Conservation (phyloP, 2,329 filamentous ascomycete genomes). For the Xylaria sp. region DNA sequence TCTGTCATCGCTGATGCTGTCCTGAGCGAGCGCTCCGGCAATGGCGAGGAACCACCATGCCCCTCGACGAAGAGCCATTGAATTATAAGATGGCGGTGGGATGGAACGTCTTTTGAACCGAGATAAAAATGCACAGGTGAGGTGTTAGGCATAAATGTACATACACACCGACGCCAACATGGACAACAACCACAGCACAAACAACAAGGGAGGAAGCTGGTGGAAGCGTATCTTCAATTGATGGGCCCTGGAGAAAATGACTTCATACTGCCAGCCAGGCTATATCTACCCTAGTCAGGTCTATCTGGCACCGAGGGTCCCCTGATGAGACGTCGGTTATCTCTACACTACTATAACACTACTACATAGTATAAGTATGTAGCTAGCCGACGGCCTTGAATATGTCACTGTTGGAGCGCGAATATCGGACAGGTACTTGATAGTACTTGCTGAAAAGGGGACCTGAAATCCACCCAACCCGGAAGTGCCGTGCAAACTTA, state of each 20-base stretch:
- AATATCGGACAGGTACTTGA: constrained; percentile 3
- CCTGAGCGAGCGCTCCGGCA: constrained; percentile 42
- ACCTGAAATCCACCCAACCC: not conserved
- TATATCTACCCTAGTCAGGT: not conserved
- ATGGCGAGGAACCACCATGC: constrained; percentile 40
- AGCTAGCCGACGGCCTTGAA: constrained; percentile 1
- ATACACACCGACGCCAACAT: constrained; percentile 4
- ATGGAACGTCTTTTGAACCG: not conserved
- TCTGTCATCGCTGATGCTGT: constrained; percentile 53
- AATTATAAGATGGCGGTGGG: not conserved
- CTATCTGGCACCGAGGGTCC: not conserved
- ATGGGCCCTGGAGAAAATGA: not conserved
- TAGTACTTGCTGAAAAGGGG: not conserved
- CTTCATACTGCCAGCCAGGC: constrained; percentile 3
- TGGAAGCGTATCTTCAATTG: not conserved
- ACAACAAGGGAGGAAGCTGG: not conserved
- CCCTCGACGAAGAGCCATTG: constrained; percentile 42
- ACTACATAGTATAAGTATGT: no score
- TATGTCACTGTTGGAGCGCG: constrained; percentile 5
- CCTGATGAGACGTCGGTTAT: constrained; percentile 12
- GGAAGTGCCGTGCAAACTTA: not conserved
- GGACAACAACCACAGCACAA: not conserved
- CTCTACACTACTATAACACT: no score
- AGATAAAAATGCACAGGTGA: not conserved
- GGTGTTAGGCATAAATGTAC: constrained; percentile 11